Evolutionary conservation across 257 asterid genomes (phyloP).

Genomic region (Capsicum baccatum): DNA sequence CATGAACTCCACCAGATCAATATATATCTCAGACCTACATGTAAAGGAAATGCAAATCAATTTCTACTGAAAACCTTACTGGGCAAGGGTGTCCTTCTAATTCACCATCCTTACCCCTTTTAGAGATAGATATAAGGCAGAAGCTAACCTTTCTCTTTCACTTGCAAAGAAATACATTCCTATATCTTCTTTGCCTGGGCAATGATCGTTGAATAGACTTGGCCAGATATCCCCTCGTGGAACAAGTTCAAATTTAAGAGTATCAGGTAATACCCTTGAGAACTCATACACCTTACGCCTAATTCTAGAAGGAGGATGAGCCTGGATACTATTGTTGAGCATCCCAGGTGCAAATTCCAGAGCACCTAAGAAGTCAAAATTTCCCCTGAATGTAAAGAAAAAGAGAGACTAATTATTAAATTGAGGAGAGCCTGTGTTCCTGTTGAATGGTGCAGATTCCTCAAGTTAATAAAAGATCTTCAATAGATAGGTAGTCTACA

Average conservation of each 20-base stretch:
- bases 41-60: background rate
- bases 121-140: background rate
- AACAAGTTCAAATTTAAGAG: constrained; percentile 57
- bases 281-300: constrained; percentile 48
- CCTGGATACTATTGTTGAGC: constrained; percentile 46
- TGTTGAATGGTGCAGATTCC: background rate
- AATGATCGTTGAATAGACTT: constrained; percentile 40
- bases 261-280: constrained; percentile 58
- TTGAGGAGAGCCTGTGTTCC: background rate
- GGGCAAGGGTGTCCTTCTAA: background rate
- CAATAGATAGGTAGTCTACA: no score
- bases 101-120: background rate
- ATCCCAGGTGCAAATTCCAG: constrained; percentile 23
- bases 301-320: constrained; percentile 58
- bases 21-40: constrained; percentile 53
- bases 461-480: background rate
- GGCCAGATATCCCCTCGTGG: constrained; percentile 43
- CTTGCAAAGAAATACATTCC: constrained; percentile 66
- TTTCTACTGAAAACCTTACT: background rate
- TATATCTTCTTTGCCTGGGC: constrained; percentile 51
- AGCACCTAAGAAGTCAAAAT: constrained; percentile 46
- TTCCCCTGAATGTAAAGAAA: constrained; percentile 51
- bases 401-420: constrained; percentile 25
- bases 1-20: constrained; percentile 48
- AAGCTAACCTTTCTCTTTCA: constrained; percentile 49